Evolutionary conservation across 805 yeast genomes (phyloP), one percentile per base, ranked within the genome.

Genomic region (Kurtzmaniella cleridarum): DNA sequence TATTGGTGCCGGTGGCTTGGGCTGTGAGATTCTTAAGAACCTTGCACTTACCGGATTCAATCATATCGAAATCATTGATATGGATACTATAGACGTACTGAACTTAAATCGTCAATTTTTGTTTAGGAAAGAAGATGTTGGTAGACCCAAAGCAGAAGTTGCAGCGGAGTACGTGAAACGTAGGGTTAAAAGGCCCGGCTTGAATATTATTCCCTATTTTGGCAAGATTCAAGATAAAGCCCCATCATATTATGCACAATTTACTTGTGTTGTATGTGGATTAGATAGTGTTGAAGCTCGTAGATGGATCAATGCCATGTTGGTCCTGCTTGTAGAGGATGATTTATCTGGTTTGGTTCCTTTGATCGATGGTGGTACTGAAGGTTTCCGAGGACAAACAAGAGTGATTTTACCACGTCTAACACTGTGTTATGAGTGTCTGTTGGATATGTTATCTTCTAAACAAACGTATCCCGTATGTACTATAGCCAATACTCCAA

Each of bases 331-430:
- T 45, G 88, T 85, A 3, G 79, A 74, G 35, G 64, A 57, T 0
- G 71, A 76, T 2, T 48, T 55, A 24, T 48, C 53, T 32, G 49
- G 52, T 13, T 40, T 68, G 13, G 57, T 68, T 2, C 74, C 74
- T 1, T 42, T 91, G 54, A 78, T 93, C 12, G 98, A 91, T 56
- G 97, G 97, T 3, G 98, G 97, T 2, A 84, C 96, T 0, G 98
- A 91, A 55, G 97, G 97, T 0, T 83, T 91, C 53, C 75, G 84
- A 47, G 98, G 98, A 2, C 96, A 91, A 52, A 76, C 89, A 11
- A 79, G 95, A 51, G 83, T 88, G 11, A 88, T 91, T 29, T 61
- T 89, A 13, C 98, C 98, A 1, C 79, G 87, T 0, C 60, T 88
- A 24, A 78, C 91, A 0, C 84, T 96, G 0, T 91, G 98, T 61